Base-by-base conservation (phyloP, 768 basidiomycete genomes). In the Russula lepida region DNA sequence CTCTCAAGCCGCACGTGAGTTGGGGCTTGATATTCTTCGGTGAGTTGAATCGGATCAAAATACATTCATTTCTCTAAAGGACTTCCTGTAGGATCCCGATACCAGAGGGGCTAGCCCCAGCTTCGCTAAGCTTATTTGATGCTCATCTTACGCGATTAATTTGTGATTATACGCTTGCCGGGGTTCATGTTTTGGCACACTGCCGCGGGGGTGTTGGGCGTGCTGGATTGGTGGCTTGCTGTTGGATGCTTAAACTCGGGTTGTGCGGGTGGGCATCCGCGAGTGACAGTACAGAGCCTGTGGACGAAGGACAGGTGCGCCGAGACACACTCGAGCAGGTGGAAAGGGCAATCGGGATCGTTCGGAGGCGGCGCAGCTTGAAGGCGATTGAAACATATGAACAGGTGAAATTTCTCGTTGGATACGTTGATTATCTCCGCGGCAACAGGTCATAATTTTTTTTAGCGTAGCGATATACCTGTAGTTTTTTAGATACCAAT, bases 331-430 rank as follows among this genome's bases (percentile, higher is more conserved):
- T 95, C 60, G 75, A 79, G 39, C 78, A 91, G 48, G 85, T 92
- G 9, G 85, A 89, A 69, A 79, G 81, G 27, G 84, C 82, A 2
- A 89, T 98, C 56, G 73, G 77, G 6, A 80, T 92, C 58, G 82
- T 94, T 8, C 74, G 95, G 52, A 75, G 81, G 63, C 75, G 93
- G 63, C 76, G 95, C 63, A 93, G 92, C 66, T 72, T 86, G 59
- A 98, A 98, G 71, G 93, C 94, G 1, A 82, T 98, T 43, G 95
- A 98, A 71, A 95, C 92, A 3, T 86, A 89, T 70, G 92, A 97
- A 70, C 95, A 98, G 72, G 95, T 95, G 17, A 75, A 78, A 65
- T 93, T 94, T 68, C 72, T 94, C 52, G 82, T 86, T 0, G 86
- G 90, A 32, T 94, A 83, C 71, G 82, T 91, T 4, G 81, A 85